A percentile compares a stretch with the other conserved stretches of the same genome.
Evolutionary conservation across 495 filamentous ascomycete species (phyloP).

Genomic region (Parmelia sp.): DNA sequence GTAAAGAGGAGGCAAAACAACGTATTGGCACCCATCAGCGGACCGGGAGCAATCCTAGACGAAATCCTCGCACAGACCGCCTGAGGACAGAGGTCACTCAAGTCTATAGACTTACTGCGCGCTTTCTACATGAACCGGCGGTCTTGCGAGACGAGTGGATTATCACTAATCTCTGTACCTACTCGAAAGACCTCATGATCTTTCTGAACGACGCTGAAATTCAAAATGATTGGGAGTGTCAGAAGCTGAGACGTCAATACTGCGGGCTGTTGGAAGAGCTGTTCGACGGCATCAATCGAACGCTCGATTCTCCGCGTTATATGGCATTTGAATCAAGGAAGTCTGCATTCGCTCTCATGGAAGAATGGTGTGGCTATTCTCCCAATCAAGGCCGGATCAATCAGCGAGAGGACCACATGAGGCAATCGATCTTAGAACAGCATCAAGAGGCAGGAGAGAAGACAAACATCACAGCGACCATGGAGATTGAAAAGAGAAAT

Average conservation of each 20-base stretch:
- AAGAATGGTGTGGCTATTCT: constrained; percentile 97
- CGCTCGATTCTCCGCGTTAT: constrained; percentile 79
- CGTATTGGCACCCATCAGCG: constrained; percentile 70
- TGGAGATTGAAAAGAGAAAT: constrained; percentile 94
- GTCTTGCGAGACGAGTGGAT: constrained; percentile 90
- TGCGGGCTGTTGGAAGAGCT: constrained; percentile 90
- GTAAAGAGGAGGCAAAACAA: constrained; percentile 83
- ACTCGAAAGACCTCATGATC: constrained; percentile 84
- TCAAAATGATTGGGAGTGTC: constrained; percentile 94
- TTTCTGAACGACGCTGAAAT: constrained; percentile 91
- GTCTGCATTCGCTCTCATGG: constrained; percentile 92
- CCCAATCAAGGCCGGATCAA: constrained; percentile 80
- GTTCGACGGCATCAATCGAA: constrained; percentile 84
- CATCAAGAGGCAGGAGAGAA: constrained; percentile 61
- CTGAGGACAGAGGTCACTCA: constrained; percentile 91
- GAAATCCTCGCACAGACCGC: constrained; percentile 72
- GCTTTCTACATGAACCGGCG: constrained; percentile 72
- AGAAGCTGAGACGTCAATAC: constrained; percentile 84
- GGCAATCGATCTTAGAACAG: constrained; percentile 72
- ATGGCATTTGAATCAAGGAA: constrained; percentile 93
- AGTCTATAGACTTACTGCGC: constrained; percentile 89
- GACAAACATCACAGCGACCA: constrained; percentile 71
- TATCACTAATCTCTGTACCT: constrained; percentile 78
- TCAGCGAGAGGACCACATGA: constrained; percentile 69
- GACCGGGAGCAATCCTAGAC: constrained; percentile 60